Base-by-base conservation (phyloP, 106 monocot genomes). In the Apostasia ramifera region DNA sequence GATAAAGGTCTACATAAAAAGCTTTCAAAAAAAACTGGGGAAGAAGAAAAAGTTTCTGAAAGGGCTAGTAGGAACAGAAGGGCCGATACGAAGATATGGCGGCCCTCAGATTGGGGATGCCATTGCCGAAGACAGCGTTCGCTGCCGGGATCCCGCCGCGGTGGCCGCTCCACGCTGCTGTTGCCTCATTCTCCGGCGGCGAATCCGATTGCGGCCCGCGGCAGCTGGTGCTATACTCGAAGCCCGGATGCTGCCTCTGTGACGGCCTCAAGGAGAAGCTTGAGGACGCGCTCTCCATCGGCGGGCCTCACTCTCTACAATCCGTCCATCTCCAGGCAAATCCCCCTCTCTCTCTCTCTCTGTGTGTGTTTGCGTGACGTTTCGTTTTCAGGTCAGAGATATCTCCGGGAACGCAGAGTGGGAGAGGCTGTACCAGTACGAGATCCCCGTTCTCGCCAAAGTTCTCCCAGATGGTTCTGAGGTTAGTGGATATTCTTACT, bases 261-360 rank as follows among this genome's bases (percentile, higher is more conserved):
- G 98, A 93, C 39, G 93, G 90, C 47, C 85, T 99, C 61, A 93
- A 99, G 74, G 90, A 93, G 82, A 99, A 99, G 81, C 98, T 99
- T 74, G 57, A 81, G 6, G 80, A 75, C 10, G 93, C 98, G 37
- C 73, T 89, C 74, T 85, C 87, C 49, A 81, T 90, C 52, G 79
- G 47, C 55, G 89, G 84, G 1, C 64, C 75, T 4, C 64, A 82
- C 11, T 81, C 91, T 51, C 88, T 95, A 59, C 60, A 68, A 41
- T 75, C 77, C 56, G 77, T 95, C 72, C 70, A 86, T 13, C 81
- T 95, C 59, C 86, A 88, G 82, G 93, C 67, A 44, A 40, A n/a
- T n/a, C 42, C 26, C 9, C n/a, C 8, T 10, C 6, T 38, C 8
- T 43, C 7, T 40, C 61, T 8, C 4, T 41, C 50, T 40, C 13